Conservation (phyloP, 805 yeast species). For the Saturnispora ahearnii region DNA sequence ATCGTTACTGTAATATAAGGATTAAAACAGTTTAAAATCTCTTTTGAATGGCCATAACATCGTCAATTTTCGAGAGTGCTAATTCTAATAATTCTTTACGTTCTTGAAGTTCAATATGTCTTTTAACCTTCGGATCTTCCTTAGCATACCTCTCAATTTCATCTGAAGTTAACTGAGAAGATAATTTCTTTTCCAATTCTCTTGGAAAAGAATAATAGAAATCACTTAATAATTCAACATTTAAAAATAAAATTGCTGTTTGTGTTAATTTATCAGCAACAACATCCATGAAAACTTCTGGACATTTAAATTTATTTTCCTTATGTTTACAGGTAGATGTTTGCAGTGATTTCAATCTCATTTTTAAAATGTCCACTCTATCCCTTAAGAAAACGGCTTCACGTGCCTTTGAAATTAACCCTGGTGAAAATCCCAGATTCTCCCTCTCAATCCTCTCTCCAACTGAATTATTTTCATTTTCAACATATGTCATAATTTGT, state of each 20-base stretch:
- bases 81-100: slow-evolving; percentile 80
- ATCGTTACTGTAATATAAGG: neutral
- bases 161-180: slow-evolving; percentile 53
- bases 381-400: slow-evolving; percentile 76
- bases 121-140: slow-evolving; percentile 84
- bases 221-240: slow-evolving; percentile 89
- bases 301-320: slow-evolving; percentile 82
- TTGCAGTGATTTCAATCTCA: slow-evolving; percentile 70
- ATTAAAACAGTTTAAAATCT: slow-evolving; percentile 11
- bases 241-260: slow-evolving; percentile 85
- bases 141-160: slow-evolving; percentile 86
- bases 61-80: slow-evolving; percentile 79
- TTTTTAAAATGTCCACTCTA: slow-evolving; percentile 55
- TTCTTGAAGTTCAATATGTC: slow-evolving; percentile 89
- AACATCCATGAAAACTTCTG: slow-evolving; percentile 87
- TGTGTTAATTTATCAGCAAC: slow-evolving; percentile 87
- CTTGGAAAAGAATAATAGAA: slow-evolving; percentile 95
- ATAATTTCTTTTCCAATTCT: slow-evolving; percentile 72
- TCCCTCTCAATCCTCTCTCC: slow-evolving; percentile 46
- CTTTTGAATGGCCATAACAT: slow-evolving; percentile 61
- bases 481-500: slow-evolving; percentile 72
- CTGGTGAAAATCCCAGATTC: slow-evolving; percentile 75
- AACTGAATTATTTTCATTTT: slow-evolving; percentile 32
- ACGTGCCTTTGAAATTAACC: slow-evolving; percentile 66
- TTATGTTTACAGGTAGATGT: slow-evolving; percentile 69